These are phyloP conservation scores for Fusarium falciforme DNA, from an alignment of 2,329 filamentous ascomycete species.

Conservation along the genomic window DNA sequence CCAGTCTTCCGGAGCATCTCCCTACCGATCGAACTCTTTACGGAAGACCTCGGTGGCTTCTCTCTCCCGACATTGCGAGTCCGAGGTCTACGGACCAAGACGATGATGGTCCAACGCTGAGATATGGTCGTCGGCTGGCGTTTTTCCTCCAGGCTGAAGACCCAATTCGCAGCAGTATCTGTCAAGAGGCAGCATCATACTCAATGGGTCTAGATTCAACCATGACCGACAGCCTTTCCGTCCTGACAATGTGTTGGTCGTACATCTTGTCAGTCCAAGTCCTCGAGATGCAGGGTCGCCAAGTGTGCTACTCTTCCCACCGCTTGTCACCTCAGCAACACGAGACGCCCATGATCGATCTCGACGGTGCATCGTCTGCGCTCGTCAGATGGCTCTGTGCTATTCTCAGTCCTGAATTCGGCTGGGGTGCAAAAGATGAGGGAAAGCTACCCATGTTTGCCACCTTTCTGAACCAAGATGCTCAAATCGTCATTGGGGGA, in stretches of 20 bases:
- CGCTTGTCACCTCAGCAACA: not conserved
- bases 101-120: not conserved
- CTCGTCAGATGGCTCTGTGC: not conserved
- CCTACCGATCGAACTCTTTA: not conserved
- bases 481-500: not conserved
- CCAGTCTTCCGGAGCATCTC: not conserved
- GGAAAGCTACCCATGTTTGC: not conserved
- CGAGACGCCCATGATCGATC: not conserved
- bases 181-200: not conserved
- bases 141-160: not conserved
- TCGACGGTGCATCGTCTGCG: not conserved
- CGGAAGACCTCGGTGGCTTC: not conserved
- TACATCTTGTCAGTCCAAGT: conserved; percentile 1
- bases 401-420: not conserved
- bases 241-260: conserved; percentile 5
- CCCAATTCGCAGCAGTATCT: not conserved
- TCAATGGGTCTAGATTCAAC: not conserved
- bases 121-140: not conserved
- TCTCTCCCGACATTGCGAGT: not conserved
- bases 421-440: not conserved
- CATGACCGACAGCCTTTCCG: not conserved
- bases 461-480: not conserved
- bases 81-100: not conserved
- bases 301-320: not conserved
- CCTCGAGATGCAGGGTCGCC: conserved; percentile 1